Conservation (phyloP, 192 early-diverging fungal species). For the Backusella tuberculispora region DNA sequence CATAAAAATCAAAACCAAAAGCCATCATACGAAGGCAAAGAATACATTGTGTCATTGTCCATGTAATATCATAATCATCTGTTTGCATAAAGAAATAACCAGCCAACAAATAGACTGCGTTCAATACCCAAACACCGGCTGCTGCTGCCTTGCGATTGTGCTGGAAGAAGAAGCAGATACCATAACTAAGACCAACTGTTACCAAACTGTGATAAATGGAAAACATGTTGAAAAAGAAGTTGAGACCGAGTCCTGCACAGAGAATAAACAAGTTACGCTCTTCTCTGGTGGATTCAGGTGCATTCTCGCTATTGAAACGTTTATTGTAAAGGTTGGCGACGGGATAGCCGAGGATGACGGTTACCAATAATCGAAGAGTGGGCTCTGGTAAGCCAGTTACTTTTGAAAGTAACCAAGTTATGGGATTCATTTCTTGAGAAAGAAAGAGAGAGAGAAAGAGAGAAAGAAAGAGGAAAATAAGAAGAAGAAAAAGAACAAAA, state of each 20-base stretch:
- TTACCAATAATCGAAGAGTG: slow-evolving; percentile 50
- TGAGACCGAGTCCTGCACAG: slow-evolving; percentile 46
- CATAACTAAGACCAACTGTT: slow-evolving; percentile 50
- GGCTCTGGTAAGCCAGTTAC: slow-evolving; percentile 56
- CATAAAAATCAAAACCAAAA: slow-evolving; percentile 62
- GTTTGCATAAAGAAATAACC: slow-evolving; percentile 52
- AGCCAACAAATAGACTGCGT: slow-evolving; percentile 51
- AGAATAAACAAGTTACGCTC: slow-evolving; percentile 54
- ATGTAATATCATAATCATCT: slow-evolving; percentile 62
- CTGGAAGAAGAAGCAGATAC: slow-evolving; percentile 38
- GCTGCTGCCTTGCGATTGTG: slow-evolving; percentile 44
- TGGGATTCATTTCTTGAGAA: slow-evolving; percentile 6
- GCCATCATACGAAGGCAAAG: slow-evolving; percentile 66
- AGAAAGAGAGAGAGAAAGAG: not conserved
- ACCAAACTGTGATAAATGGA: slow-evolving; percentile 55
- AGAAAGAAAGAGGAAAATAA: not conserved
- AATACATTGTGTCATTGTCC: slow-evolving; percentile 67
- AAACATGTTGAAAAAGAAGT: slow-evolving; percentile 53
- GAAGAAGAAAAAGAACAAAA: not conserved
- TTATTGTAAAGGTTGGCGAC: slow-evolving; percentile 51
- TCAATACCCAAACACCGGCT: slow-evolving; percentile 49
- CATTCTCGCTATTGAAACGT: slow-evolving; percentile 28
- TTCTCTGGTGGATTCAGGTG: slow-evolving; percentile 37
- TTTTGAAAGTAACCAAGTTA: slow-evolving; percentile 14
- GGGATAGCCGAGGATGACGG: slow-evolving; percentile 51